Conservation (phyloP, 441 rosid species). For the Breynia disticha region DNA sequence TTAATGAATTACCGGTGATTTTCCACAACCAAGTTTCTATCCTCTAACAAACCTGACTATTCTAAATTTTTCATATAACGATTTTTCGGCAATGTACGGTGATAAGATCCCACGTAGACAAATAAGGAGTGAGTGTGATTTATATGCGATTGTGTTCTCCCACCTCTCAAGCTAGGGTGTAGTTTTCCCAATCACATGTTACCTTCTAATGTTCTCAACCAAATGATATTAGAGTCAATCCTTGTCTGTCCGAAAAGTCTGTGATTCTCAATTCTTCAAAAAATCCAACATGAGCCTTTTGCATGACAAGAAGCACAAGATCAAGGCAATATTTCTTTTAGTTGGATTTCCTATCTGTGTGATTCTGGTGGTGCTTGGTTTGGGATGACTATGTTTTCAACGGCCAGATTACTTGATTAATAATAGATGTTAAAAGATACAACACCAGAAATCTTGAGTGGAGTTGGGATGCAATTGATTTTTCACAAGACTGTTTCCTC, state of each 20-base stretch:
- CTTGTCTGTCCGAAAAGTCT: slow-evolving; percentile 31
- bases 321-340: slow-evolving; percentile 38
- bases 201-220: no score
- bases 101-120: no score
- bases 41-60: slow-evolving; percentile 30
- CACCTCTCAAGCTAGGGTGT: no score
- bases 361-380: slow-evolving; percentile 25
- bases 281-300: slow-evolving; percentile 46
- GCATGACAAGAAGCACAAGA: slow-evolving; percentile 24
- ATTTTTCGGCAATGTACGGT: slow-evolving; percentile 44
- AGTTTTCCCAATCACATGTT: no score
- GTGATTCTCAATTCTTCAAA: slow-evolving; percentile 38
- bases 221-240: no score
- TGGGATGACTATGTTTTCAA: slow-evolving; percentile 44
- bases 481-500: neutral
- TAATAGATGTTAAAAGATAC: no score
- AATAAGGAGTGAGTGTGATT: no score
- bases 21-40: slow-evolving; percentile 32
- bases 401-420: slow-evolving; percentile 51
- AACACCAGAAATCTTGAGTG: no score
- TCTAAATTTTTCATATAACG: slow-evolving; percentile 54
- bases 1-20: slow-evolving; percentile 42
- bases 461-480: neutral
- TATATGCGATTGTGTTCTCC: no score
- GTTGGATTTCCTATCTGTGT: slow-evolving; percentile 39